Conservation (phyloP, 1,284 basidiomycete species). For the Cutaneotrichosporon mucoides region DNA sequence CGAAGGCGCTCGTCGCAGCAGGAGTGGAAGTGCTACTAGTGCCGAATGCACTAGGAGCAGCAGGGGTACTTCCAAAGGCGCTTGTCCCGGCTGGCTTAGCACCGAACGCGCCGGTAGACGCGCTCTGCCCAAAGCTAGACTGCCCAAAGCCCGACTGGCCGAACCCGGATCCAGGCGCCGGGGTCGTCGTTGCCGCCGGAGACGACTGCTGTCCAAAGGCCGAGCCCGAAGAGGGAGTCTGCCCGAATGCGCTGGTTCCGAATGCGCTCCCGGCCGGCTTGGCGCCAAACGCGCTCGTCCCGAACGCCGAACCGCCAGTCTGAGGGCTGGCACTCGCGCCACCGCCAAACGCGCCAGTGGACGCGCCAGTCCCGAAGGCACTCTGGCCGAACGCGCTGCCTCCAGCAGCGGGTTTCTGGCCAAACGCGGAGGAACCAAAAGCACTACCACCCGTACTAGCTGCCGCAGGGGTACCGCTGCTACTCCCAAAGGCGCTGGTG, state of each 20-base stretch:
- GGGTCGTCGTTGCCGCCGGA: neutral
- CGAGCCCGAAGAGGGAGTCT: conserved; percentile 2
- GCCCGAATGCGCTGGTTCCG: conserved; percentile 7
- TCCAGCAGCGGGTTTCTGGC: conserved; percentile 1
- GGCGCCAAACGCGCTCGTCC: conserved; percentile 7
- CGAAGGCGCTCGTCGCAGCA: neutral
- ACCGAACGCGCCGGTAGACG: conserved; percentile 1
- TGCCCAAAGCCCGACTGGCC: conserved; percentile 29
- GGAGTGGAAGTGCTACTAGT: neutral
- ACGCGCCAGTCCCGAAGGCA: conserved; percentile 6
- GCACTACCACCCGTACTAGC: neutral
- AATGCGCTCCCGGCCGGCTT: conserved; percentile 19
- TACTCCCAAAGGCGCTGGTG: conserved; percentile 9
- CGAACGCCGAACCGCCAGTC: conserved; percentile 7
- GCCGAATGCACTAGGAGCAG: neutral
- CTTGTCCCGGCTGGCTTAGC: neutral
- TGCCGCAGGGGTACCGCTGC: conserved; percentile 5
- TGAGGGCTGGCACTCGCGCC: conserved; percentile 1
- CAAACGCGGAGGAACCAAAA: conserved; percentile 8
- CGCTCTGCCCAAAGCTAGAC: conserved; percentile 26
- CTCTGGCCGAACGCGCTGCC: conserved; percentile 9
- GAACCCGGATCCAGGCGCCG: conserved; percentile 3
- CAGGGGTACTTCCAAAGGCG: neutral
- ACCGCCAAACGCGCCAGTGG: neutral
- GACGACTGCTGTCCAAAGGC: conserved; percentile 17